Conservation (phyloP, 176 grass and related monocot species). For the Pontederia paniculata region DNA sequence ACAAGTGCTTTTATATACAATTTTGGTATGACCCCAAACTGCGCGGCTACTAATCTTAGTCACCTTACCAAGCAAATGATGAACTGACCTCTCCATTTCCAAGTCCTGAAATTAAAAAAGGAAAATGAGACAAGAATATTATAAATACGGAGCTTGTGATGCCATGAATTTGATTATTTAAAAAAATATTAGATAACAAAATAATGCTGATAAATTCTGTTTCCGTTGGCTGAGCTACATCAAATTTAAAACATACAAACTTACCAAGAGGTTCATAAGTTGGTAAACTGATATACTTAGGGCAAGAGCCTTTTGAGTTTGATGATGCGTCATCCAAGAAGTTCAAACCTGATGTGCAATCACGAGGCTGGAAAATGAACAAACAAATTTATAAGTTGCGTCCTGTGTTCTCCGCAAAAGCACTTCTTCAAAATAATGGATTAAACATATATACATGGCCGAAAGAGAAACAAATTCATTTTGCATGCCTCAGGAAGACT, state of each 20-base stretch:
- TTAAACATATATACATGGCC: no score
- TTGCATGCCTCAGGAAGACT: no score
- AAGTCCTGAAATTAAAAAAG: slow-evolving; percentile 9
- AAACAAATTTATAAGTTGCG: no score
- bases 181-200: not conserved
- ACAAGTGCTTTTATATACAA: no score
- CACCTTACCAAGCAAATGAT: no score
- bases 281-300: slow-evolving; percentile 47
- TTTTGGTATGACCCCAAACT: no score
- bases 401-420: no score
- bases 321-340: slow-evolving; percentile 3
- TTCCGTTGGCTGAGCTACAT: not conserved
- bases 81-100: not conserved
- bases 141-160: no score
- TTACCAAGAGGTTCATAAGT: slow-evolving; percentile 49
- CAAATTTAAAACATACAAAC: slow-evolving; percentile 1
- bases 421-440: no score
- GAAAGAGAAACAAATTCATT: no score
- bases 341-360: slow-evolving; percentile 40
- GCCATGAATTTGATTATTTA: no score
- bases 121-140: not conserved
- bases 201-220: not conserved
- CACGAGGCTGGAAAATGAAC: slow-evolving; percentile 42
- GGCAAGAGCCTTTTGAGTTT: slow-evolving; percentile 34
- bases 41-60: no score